These are phyloP conservation scores for Arthroderma sp. DNA, from an alignment of 2,329 filamentous ascomycete genomes.

Conservation along the genomic window DNA sequence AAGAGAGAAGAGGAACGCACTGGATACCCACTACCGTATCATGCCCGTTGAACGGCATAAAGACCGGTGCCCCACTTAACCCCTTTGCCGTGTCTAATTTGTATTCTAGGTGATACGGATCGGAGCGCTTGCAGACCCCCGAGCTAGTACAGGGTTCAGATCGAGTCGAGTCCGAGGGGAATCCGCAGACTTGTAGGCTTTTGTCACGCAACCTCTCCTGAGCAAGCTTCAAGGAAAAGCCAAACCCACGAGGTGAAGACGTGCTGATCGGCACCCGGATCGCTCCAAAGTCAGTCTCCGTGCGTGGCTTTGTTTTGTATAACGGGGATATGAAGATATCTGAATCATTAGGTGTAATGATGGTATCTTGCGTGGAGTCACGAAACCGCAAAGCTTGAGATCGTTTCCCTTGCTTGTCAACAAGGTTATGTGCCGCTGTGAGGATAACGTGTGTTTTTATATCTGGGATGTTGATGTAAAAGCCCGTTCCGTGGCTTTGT, in stretches of 20 bases:
- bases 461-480: not conserved
- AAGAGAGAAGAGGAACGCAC: not conserved
- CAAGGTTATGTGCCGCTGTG: not conserved
- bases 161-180: not conserved
- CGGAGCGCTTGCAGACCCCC: not conserved
- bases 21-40: not conserved
- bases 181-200: not conserved
- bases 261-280: not conserved
- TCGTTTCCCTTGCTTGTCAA: not conserved
- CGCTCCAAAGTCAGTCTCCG: not conserved
- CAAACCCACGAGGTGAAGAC: not conserved
- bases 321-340: not conserved
- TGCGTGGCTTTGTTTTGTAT: not conserved
- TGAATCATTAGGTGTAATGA: not conserved
- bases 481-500: not conserved
- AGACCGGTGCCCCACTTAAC: not conserved
- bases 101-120: not conserved
- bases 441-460: not conserved
- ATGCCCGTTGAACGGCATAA: not conserved
- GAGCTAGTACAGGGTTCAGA: not conserved
- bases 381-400: not conserved
- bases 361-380: not conserved
- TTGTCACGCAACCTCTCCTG: not conserved
- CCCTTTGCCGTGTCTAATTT: not conserved
- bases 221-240: not conserved